Conservation (phyloP, 225 moss, liverwort and hornwort species). For the Rhytidiadelphus loreus region DNA sequence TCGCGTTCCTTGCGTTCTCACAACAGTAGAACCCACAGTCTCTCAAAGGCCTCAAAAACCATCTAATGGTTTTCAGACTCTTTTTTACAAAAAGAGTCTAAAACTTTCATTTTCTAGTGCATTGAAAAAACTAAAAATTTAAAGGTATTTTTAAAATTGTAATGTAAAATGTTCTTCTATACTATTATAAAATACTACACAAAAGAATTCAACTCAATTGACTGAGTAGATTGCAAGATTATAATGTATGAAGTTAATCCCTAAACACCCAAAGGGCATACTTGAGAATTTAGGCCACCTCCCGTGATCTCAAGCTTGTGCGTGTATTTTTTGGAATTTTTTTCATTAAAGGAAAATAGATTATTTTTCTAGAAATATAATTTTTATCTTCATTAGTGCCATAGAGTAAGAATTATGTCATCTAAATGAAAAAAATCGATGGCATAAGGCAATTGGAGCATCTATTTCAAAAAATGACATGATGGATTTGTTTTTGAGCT, state of each 20-base stretch:
- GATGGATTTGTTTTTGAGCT: background rate
- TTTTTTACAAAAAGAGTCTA: accelerated
- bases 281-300: accelerated
- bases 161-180: too few relatives aligned
- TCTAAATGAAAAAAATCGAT: background rate
- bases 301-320: accelerated
- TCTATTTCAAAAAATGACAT: background rate
- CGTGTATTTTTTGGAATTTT: background rate
- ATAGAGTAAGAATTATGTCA: background rate
- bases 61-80: too few relatives aligned
- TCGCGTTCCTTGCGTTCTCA: too few relatives aligned
- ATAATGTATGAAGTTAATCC: background rate
- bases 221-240: background rate
- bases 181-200: background rate
- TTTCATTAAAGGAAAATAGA: background rate
- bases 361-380: background rate
- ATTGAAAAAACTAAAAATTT: background rate
- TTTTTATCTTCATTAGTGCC: background rate
- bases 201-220: background rate
- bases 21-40: too few relatives aligned
- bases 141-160: background rate
- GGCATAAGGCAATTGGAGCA: background rate
- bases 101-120: background rate
- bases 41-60: too few relatives aligned
- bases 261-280: accelerated